These are phyloP conservation scores for Fraxinus xanthoxyloides DNA, from an alignment of 305 asterid genomes.

Conservation along the genomic window DNA sequence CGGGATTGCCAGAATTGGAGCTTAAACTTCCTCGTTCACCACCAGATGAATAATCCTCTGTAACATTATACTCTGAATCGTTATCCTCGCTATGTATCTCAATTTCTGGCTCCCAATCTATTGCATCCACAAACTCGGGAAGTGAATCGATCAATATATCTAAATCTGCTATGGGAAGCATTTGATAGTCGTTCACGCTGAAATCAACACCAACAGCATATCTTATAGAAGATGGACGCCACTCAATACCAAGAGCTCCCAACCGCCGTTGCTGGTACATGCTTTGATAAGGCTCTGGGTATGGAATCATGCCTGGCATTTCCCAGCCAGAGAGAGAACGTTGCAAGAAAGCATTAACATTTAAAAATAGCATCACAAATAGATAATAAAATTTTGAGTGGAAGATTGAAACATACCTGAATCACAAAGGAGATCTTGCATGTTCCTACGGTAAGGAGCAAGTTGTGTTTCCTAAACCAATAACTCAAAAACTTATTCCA, in stretches of 20 bases:
- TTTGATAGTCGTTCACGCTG: slow-evolving; percentile 69
- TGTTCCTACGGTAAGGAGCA: slow-evolving; percentile 88
- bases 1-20: slow-evolving; percentile 58
- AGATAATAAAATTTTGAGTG: slow-evolving; percentile 13
- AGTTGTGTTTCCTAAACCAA: slow-evolving; percentile 86
- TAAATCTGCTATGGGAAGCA: slow-evolving; percentile 81
- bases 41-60: slow-evolving; percentile 85
- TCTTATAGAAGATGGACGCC: slow-evolving; percentile 87
- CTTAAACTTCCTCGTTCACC: slow-evolving; percentile 66
- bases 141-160: slow-evolving; percentile 77
- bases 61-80: slow-evolving; percentile 86
- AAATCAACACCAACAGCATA: slow-evolving; percentile 86
- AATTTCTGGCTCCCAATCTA: slow-evolving; percentile 95
- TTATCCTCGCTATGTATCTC: slow-evolving; percentile 86
- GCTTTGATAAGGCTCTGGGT: slow-evolving; percentile 95
- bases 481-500: slow-evolving; percentile 20
- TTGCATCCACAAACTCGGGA: slow-evolving; percentile 83
- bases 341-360: neutral
- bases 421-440: slow-evolving; percentile 98
- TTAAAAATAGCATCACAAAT: neutral
- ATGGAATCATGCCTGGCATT: slow-evolving; percentile 79
- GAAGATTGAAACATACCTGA: slow-evolving; percentile 55
- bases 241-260: slow-evolving; percentile 91
- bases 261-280: slow-evolving; percentile 80
- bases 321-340: slow-evolving; percentile 23